Conservation (phyloP, 2,329 filamentous ascomycete species). For the Didymella pinodella region DNA sequence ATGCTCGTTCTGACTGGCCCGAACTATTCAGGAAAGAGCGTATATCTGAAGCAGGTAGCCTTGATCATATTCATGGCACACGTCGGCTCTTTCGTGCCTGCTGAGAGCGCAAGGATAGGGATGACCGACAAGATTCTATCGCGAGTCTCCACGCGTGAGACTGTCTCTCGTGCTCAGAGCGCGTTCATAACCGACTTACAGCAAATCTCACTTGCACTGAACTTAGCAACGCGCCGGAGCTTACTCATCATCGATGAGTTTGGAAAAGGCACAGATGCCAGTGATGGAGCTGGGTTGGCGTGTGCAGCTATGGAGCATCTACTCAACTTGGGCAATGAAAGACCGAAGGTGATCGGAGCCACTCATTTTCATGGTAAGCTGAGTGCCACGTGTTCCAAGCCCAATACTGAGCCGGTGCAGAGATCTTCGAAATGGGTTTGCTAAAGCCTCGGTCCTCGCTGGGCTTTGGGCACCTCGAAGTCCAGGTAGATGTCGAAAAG, state of each 20-base stretch:
- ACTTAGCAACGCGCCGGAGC: slow-evolving; percentile 76
- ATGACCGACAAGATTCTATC: slow-evolving; percentile 93
- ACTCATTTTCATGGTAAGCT: slow-evolving; percentile 68
- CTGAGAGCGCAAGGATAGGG: slow-evolving; percentile 76
- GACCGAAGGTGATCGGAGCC: slow-evolving; percentile 67
- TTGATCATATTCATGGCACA: slow-evolving; percentile 93
- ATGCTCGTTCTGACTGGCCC: slow-evolving; percentile 88
- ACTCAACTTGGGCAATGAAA: slow-evolving; percentile 56
- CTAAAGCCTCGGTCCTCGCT: slow-evolving; percentile 62
- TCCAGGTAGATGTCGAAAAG: slow-evolving; percentile 65
- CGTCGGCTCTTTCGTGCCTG: slow-evolving; percentile 88
- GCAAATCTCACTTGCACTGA: slow-evolving; percentile 80
- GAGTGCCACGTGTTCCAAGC: slow-evolving; percentile 44
- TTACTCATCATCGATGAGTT: slow-evolving; percentile 95
- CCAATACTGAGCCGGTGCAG: slow-evolving; percentile 60
- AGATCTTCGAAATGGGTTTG: slow-evolving; percentile 73
- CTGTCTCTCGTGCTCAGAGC: slow-evolving; percentile 69
- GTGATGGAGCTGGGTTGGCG: slow-evolving; percentile 70
- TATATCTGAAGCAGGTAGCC: slow-evolving; percentile 93
- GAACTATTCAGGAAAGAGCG: slow-evolving; percentile 95
- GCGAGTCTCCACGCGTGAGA: slow-evolving; percentile 77
- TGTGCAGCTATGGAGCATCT: slow-evolving; percentile 68
- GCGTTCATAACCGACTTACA: slow-evolving; percentile 85
- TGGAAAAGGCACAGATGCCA: slow-evolving; percentile 71
- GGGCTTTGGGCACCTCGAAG: slow-evolving; percentile 74